Base-by-base conservation (phyloP, 2,329 filamentous ascomycete species). In the Ascochyta rabiei region DNA sequence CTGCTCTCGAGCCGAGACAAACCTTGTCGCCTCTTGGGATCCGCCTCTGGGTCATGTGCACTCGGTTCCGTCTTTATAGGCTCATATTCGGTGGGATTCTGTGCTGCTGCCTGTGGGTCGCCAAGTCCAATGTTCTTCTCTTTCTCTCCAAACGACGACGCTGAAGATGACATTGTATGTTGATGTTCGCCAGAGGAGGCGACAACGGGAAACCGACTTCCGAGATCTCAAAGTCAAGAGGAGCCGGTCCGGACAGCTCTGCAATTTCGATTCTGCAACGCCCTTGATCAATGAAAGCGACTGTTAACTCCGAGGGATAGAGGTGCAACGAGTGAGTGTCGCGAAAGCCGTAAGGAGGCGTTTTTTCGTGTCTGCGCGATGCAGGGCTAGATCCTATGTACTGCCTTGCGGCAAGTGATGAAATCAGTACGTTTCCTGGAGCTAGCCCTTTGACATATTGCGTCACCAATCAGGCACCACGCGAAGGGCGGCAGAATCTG, bases 31-130 rank as follows among this genome's bases (percentile, higher is more conserved):
- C 47, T 50, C 37, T 55, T 55, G 3, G 46, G 31, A 15, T 55
- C 46, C 18, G 41, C 38, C 38, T 56, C 44, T 18, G 53, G 48
- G n/a, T 56, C 53, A 31, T 47, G 43, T 41, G 75, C 72, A 28
- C 75, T 75, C 16, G 72, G 72, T 5, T 69, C 68, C 18, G 60
- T 62, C 48, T 76, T 73, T 44, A 79, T 73, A 24, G 79, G 74
- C 60, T 76, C 75, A 38, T 74, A 69, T 35, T 76, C 67, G 55
- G 68, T 74, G 6, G 70, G 71, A 34, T 65, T 61, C 44, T 71
- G 49, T 35, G 67, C 67, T 48, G 71, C 71, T 2, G 65, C 72
- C 28, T 75, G 66, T 4, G 68, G 69, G 50, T 77, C 75, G 37
- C 62, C 69, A 13, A 74, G 57, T 18, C 64, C 67, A 56, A 72